Evolutionary conservation across 1,139 yeast genomes (phyloP).

Genomic region (Yamadazyma siamensis): DNA sequence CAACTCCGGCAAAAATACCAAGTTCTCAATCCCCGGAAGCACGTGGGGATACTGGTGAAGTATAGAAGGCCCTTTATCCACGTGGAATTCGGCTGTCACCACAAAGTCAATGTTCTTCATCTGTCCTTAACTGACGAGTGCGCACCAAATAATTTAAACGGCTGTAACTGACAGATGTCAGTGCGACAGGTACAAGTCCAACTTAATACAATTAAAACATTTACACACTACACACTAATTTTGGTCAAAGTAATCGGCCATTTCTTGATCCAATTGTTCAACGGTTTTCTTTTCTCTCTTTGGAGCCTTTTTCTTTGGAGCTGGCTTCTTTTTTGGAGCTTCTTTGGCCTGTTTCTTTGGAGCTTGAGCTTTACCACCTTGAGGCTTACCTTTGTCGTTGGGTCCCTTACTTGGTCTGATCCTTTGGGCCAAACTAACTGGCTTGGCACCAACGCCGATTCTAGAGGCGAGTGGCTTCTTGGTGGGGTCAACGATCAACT

Average conservation of each 20-base stretch:
- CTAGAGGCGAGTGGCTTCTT: slow-evolving; percentile 73
- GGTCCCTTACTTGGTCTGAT: slow-evolving; percentile 17
- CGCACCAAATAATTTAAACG: too few species aligned
- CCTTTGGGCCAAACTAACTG: slow-evolving; percentile 16
- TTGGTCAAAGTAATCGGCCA: slow-evolving; percentile 85
- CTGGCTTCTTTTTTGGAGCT: slow-evolving; percentile 19
- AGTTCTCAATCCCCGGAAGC: slow-evolving; percentile 41
- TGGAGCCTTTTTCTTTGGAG: slow-evolving; percentile 29
- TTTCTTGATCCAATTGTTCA: slow-evolving; percentile 89
- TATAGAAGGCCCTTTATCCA: slow-evolving; percentile 52
- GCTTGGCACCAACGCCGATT: slow-evolving; percentile 50
- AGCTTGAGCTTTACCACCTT: slow-evolving; percentile 4
- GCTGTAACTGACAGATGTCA: background rate
- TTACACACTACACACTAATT: too few species aligned
- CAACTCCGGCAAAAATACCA: slow-evolving; percentile 49
- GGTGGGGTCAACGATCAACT: slow-evolving; percentile 82
- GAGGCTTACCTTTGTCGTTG: too few species aligned
- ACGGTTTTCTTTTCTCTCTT: slow-evolving; percentile 69
- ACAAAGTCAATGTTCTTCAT: slow-evolving; percentile 40
- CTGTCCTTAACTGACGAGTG: slow-evolving; percentile 1
- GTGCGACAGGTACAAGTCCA: background rate
- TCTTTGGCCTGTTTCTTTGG: slow-evolving; percentile 18
- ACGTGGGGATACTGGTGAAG: slow-evolving; percentile 47
- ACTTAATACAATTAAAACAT: background rate
- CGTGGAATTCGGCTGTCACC: slow-evolving; percentile 56